These are phyloP conservation scores for Periconia macrospinosa DNA, from an alignment of 2,329 filamentous ascomycete species.

Conservation along the genomic window DNA sequence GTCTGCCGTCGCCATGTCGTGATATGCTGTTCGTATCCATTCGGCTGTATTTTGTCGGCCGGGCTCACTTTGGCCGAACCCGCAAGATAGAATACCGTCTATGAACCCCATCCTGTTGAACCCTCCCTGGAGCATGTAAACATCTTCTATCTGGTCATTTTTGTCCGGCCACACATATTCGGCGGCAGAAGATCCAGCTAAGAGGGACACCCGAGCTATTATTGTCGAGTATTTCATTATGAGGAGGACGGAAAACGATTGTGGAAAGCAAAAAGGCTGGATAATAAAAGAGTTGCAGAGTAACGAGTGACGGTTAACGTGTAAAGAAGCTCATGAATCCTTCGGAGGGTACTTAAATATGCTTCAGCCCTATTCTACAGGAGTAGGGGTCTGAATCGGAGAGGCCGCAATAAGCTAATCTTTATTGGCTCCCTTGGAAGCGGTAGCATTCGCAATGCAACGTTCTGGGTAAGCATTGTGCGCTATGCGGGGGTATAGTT, in stretches of 20 bases:
- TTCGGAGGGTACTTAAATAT: too few relatives aligned
- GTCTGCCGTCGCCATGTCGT: constrained; percentile 38
- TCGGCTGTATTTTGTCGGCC: constrained; percentile 27
- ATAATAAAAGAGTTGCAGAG: background rate
- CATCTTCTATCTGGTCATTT: constrained; percentile 6
- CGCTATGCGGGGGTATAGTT: background rate
- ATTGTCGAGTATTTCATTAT: constrained; percentile 2
- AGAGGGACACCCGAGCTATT: background rate
- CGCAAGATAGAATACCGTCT: constrained; percentile 13
- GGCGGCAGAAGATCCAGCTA: background rate
- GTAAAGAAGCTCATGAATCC: background rate
- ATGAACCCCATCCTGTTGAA: constrained; percentile 2
- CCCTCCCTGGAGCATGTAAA: constrained; percentile 4
- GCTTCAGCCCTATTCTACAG: background rate
- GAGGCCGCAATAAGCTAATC: background rate
- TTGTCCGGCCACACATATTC: constrained; percentile 6
- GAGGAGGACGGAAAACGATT: background rate
- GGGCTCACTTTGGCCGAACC: constrained; percentile 14
- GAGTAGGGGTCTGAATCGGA: background rate
- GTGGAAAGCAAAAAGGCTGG: background rate
- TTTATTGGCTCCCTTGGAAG: background rate
- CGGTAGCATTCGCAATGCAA: too few relatives aligned
- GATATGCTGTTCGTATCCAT: constrained; percentile 40
- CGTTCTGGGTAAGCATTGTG: too few relatives aligned
- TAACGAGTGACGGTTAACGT: background rate